A percentile compares a stretch with the other conserved stretches of the same genome.
Evolutionary conservation across 2,329 filamentous ascomycete genomes (phyloP).

Genomic region (Epichloe aotearoae): DNA sequence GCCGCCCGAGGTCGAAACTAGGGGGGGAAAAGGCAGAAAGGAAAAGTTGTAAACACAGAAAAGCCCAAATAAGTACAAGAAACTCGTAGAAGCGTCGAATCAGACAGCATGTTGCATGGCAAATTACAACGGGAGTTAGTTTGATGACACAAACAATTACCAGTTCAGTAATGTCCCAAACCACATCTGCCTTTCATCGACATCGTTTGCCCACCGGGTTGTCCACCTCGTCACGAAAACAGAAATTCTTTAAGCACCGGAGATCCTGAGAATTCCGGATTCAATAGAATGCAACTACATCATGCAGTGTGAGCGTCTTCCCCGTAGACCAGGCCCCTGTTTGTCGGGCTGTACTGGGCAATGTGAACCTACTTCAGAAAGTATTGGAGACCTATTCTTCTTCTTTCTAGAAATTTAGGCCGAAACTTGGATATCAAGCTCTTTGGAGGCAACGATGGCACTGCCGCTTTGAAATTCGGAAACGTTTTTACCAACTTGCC

Average conservation of each 20-base stretch:
- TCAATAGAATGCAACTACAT: conserved; percentile 10
- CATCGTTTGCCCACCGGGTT: neutral
- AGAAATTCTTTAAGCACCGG: conserved; percentile 13
- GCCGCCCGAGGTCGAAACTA: neutral
- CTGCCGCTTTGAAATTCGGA: conserved; percentile 68
- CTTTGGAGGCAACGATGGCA: conserved; percentile 85
- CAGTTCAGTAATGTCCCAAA: neutral
- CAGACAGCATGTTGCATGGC: neutral
- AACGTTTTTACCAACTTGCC: conserved; percentile 64
- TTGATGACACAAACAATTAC: neutral
- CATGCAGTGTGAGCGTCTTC: conserved; percentile 7
- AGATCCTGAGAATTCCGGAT: conserved; percentile 12
- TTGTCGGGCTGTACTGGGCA: neutral
- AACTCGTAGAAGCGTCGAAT: neutral
- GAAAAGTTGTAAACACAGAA: neutral
- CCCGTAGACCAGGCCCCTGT: neutral
- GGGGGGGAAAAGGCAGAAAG: neutral
- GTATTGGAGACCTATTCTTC: conserved; percentile 72
- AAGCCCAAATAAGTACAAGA: neutral
- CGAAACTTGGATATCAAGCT: conserved; percentile 79
- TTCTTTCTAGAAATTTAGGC: conserved; percentile 71
- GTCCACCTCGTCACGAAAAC: conserved; percentile 7
- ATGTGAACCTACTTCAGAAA: conserved; percentile 66
- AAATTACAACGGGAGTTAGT: neutral
- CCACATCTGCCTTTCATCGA: neutral